These are phyloP conservation scores for Diaporthe sp. DNA, from an alignment of 2,329 filamentous ascomycete species.

Conservation along the genomic window DNA sequence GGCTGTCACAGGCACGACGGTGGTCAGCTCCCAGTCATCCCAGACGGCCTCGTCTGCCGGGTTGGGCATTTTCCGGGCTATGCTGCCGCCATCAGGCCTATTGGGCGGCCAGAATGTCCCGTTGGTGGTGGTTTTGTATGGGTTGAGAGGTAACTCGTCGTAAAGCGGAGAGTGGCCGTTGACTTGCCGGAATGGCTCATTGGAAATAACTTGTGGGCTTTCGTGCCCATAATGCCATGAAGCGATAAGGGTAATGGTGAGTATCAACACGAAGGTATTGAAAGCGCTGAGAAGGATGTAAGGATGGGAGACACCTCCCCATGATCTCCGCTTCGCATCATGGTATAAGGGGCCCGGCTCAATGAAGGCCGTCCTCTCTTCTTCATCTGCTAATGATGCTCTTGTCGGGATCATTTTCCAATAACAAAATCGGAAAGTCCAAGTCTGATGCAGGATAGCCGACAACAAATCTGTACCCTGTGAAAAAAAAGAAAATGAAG, in stretches of 20 bases:
- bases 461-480: too few relatives aligned
- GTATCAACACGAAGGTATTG: neutral
- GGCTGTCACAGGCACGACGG: conserved; percentile 41
- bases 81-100: neutral
- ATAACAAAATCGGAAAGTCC: accelerated
- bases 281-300: neutral
- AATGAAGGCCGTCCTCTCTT: conserved; percentile 11
- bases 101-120: conserved; percentile 13
- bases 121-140: conserved; percentile 12
- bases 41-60: conserved; percentile 42
- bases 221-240: neutral
- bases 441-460: too few relatives aligned
- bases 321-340: neutral
- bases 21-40: conserved; percentile 44
- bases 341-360: neutral
- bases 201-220: neutral
- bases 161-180: conserved; percentile 7
- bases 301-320: neutral
- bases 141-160: neutral
- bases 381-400: neutral
- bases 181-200: neutral
- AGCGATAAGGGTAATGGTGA: neutral
- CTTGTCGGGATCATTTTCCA: neutral
- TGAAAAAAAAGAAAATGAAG: neutral
- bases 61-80: conserved; percentile 40